These are phyloP conservation scores for Metschnikowia anglica DNA, from an alignment of 805 yeast genomes.

Conservation along the genomic window DNA sequence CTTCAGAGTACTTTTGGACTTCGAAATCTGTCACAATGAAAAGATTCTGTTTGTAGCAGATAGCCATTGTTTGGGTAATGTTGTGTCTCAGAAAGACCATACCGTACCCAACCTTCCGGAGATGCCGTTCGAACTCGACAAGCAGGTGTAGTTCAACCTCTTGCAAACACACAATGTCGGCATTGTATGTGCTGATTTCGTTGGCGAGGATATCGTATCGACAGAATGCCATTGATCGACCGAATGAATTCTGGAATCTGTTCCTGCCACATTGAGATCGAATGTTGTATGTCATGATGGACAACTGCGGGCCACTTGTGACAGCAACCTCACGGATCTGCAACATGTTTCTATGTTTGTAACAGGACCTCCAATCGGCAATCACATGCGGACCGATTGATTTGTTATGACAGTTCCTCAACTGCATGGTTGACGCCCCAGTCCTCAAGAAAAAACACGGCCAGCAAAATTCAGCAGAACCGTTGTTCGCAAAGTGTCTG, in stretches of 20 bases:
- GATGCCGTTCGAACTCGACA: not conserved
- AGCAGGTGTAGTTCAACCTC: not conserved
- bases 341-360: constrained; percentile 2
- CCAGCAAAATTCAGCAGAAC: no score
- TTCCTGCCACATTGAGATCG: constrained; percentile 47
- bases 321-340: not conserved
- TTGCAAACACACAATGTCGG: constrained; percentile 7
- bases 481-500: no score
- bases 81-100: not conserved
- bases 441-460: no score
- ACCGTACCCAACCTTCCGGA: not conserved
- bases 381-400: not conserved
- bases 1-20: not conserved
- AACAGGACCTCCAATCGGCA: not conserved
- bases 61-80: constrained; percentile 1
- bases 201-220: not conserved
- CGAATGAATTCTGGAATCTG: not conserved
- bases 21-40: not conserved
- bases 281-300: constrained; percentile 7
- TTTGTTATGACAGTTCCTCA: not conserved
- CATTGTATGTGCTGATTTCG: constrained; percentile 4
- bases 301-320: not conserved
- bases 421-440: no score
- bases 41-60: constrained; percentile 3
- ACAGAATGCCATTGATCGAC: constrained; percentile 18